Conservation (phyloP, 2,329 filamentous ascomycete species). For the Fusarium camptoceras region DNA sequence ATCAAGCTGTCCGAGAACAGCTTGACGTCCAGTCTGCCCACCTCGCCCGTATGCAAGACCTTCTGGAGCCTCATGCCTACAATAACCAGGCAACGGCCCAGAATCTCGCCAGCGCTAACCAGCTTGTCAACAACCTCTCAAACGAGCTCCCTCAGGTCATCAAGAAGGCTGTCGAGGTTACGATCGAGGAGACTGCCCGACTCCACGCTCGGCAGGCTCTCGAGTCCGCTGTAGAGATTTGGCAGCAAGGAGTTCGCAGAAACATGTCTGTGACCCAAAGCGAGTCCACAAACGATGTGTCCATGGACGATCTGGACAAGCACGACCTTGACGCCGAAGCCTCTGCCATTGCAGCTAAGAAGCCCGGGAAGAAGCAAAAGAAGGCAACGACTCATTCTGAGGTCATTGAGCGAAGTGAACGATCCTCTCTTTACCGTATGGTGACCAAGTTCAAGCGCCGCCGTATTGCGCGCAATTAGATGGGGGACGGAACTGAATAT, state of each 20-base stretch:
- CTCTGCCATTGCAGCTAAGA: neutral
- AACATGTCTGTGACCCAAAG: neutral
- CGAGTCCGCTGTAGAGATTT: neutral
- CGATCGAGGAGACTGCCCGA: conserved; percentile 37
- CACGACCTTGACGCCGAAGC: conserved; percentile 20
- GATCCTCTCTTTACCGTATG: conserved; percentile 28
- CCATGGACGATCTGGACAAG: conserved; percentile 4
- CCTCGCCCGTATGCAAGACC: conserved; percentile 25
- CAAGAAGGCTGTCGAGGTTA: conserved; percentile 42
- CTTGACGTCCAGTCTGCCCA: conserved; percentile 45
- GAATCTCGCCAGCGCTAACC: conserved; percentile 35
- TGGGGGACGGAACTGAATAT: neutral
- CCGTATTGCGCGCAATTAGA: conserved; percentile 3
- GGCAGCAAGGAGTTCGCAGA: neutral
- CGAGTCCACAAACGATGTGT: neutral
- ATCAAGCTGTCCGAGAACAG: conserved; percentile 43
- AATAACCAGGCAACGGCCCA: conserved; percentile 39
- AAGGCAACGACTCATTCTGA: neutral
- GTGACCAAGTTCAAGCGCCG: conserved; percentile 29
- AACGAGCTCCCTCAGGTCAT: conserved; percentile 44
- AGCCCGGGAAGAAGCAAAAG: conserved; percentile 5
- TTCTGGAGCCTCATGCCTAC: conserved; percentile 37
- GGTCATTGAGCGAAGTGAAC: conserved; percentile 1
- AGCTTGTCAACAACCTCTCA: conserved; percentile 43
- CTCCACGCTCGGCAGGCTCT: conserved; percentile 29